A percentile compares a stretch with the other conserved stretches of the same genome.
phyloP scores from a whole-genome alignment of 1,139 yeast genomes.

The Yamadazyma jaroonii region DNA sequence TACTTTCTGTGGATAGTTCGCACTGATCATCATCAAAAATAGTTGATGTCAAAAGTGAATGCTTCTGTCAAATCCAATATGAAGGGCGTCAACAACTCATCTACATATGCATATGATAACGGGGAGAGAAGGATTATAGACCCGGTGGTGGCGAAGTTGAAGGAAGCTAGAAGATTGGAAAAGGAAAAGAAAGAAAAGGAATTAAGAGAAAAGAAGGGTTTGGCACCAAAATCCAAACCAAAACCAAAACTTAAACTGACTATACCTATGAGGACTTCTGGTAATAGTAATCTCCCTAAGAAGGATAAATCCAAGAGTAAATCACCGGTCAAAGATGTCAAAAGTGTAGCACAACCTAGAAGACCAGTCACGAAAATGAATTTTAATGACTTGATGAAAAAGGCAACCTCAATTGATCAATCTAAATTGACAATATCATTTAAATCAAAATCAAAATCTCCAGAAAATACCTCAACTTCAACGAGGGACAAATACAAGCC shows the following conservation, averaged over 20 bases:
- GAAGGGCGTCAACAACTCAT: constrained; percentile 4
- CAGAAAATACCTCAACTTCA: constrained; percentile 2
- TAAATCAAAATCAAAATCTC: constrained; percentile 28
- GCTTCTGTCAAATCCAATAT: background rate
- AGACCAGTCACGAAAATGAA: constrained; percentile 47
- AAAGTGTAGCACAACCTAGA: constrained; percentile 9
- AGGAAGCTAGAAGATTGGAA: constrained; percentile 62
- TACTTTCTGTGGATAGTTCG: background rate
- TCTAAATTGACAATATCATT: constrained; percentile 37
- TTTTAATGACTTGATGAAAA: constrained; percentile 67
- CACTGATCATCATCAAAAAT: background rate
- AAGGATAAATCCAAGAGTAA: constrained; percentile 2
- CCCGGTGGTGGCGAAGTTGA: constrained; percentile 58
- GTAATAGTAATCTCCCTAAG: constrained; percentile 1
- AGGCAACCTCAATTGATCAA: constrained; percentile 53
- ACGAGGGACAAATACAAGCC: no score
- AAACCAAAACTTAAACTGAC: constrained; percentile 14
- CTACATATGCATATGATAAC: constrained; percentile 12
- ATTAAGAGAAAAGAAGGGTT: constrained; percentile 31
- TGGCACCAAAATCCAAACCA: constrained; percentile 9
- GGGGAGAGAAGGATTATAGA: constrained; percentile 27
- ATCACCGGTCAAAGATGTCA: background rate
- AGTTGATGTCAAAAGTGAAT: no score
- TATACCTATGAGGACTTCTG: constrained; percentile 12
- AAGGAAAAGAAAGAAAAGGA: constrained; percentile 41